Percentiles rank a stretch among this genome's conserved stretches.
These are phyloP conservation scores for Camelina laxa DNA, from an alignment of 345 rosid genomes.

Conservation along the genomic window DNA sequence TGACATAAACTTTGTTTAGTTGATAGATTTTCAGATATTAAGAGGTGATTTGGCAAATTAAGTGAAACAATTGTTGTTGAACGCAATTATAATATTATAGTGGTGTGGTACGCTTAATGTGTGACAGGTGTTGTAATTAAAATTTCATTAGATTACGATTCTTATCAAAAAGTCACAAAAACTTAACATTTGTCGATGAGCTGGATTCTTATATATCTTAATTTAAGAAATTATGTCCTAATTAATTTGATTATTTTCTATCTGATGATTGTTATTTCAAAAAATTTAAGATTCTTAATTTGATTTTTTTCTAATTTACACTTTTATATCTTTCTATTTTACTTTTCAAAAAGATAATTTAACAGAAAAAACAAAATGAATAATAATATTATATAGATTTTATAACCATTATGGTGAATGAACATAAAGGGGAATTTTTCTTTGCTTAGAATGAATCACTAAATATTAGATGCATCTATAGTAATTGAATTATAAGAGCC, in stretches of 20 bases:
- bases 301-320: background rate
- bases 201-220: background rate
- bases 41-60: background rate
- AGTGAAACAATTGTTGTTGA: background rate
- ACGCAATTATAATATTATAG: too few relatives aligned
- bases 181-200: background rate
- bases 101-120: background rate
- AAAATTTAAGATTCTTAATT: background rate
- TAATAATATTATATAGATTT: background rate
- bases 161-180: background rate
- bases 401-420: background rate
- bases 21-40: background rate
- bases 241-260: background rate
- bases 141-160: background rate
- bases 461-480: too few relatives aligned
- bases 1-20: background rate
- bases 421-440: too few relatives aligned
- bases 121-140: background rate
- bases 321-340: background rate
- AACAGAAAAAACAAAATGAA: background rate
- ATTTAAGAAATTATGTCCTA: background rate
- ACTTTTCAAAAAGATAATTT: background rate
- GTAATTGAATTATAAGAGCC: too few relatives aligned
- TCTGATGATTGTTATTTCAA: background rate
- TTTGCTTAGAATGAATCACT: background rate